phyloP scores from a whole-genome alignment of 768 basidiomycete species.

The Kondoa subrosea region DNA sequence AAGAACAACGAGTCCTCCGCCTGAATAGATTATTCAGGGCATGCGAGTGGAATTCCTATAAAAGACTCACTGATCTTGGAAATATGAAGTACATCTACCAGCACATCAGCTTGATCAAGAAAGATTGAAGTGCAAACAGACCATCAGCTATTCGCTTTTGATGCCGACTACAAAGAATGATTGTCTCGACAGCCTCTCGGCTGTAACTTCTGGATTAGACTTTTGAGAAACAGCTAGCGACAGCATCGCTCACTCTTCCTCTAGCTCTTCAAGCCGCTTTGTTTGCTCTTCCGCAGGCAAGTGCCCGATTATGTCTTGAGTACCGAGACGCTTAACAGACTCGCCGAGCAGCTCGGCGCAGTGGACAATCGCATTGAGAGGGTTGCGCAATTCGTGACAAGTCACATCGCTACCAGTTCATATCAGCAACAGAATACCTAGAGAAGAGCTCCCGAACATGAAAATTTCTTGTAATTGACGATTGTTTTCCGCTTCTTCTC shows the following conservation, averaged over 20 bases:
- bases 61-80: constrained; percentile 19
- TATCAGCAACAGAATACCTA: neutral
- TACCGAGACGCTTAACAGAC: constrained; percentile 5
- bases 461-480: constrained; percentile 15
- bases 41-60: too few species aligned
- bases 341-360: constrained; percentile 17
- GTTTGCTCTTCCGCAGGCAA: neutral
- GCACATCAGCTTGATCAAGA: neutral
- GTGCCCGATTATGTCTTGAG: neutral
- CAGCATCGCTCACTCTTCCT: neutral
- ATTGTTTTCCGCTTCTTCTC: constrained; percentile 16
- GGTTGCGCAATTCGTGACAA: constrained; percentile 13
- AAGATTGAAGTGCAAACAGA: neutral
- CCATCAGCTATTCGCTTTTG: constrained; percentile 20
- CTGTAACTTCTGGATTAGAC: constrained; percentile 5
- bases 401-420: constrained; percentile 5
- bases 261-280: neutral
- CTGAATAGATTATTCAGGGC: too few species aligned
- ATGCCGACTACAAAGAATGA: constrained; percentile 15
- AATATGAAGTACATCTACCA: constrained; percentile 16
- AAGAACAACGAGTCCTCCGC: constrained; percentile 14
- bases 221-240: neutral
- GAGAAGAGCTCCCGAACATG: constrained; percentile 10
- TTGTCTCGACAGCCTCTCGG: constrained; percentile 18
- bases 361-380: constrained; percentile 14